Percentiles rank a stretch among this genome's conserved stretches.
phyloP scores from a whole-genome alignment of 805 yeast genomes.

The Yamadazyma olivae region DNA sequence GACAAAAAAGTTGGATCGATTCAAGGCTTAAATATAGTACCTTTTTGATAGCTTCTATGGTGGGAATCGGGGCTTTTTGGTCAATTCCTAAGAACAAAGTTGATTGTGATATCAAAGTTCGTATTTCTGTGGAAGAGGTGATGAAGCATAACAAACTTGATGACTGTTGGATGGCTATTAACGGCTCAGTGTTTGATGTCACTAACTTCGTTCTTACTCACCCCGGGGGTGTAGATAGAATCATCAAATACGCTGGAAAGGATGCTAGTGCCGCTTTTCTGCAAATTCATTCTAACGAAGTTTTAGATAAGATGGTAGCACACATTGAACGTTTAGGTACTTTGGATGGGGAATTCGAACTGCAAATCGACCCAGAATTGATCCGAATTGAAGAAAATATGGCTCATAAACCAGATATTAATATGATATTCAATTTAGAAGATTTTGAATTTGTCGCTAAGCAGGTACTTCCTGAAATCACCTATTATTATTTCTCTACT shows the following conservation, averaged over 20 bases:
- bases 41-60: too few relatives aligned
- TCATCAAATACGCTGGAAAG: slow-evolving; percentile 54
- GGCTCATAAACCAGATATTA: slow-evolving; percentile 7
- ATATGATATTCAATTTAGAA: slow-evolving; percentile 22
- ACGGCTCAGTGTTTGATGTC: slow-evolving; percentile 33
- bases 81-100: neutral
- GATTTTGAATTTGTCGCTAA: slow-evolving; percentile 42
- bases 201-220: slow-evolving; percentile 37
- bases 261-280: slow-evolving; percentile 47
- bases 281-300: slow-evolving; percentile 35
- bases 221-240: slow-evolving; percentile 52
- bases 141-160: slow-evolving; percentile 14
- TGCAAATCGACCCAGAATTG: slow-evolving; percentile 8
- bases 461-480: slow-evolving; percentile 24
- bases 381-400: slow-evolving; percentile 5
- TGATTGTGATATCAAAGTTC: neutral
- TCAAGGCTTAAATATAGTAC: too few relatives aligned
- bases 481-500: slow-evolving; percentile 39
- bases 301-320: slow-evolving; percentile 14
- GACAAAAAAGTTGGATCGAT: too few relatives aligned
- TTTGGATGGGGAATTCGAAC: slow-evolving; percentile 9
- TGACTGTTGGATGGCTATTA: slow-evolving; percentile 30
- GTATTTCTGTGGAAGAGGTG: slow-evolving; percentile 14
- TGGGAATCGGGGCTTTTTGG: neutral
- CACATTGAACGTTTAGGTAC: slow-evolving; percentile 9